A percentile compares a stretch with the other conserved stretches of the same genome.
Conservation (phyloP, 2,329 filamentous ascomycete species). For the Botryotinia convoluta region DNA sequence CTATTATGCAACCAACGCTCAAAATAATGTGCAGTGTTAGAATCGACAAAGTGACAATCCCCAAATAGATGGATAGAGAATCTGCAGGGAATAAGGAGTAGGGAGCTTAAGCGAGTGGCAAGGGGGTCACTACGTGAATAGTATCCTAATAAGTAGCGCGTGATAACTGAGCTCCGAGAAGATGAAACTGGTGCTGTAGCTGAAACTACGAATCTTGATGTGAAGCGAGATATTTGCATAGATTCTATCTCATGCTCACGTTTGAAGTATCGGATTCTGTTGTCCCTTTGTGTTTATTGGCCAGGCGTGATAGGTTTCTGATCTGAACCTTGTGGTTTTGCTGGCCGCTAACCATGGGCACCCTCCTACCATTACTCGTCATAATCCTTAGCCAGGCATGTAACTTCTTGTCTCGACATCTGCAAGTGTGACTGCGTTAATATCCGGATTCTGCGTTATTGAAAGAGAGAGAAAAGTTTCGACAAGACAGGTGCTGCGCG, state of each 20-base stretch:
- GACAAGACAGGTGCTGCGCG: no score
- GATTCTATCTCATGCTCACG: fast-evolving
- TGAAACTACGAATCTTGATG: neutral
- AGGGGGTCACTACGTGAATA: neutral
- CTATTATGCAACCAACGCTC: neutral
- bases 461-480: no score
- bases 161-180: neutral
- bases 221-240: neutral
- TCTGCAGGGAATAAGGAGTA: neutral
- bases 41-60: neutral
- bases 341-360: no score
- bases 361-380: no score
- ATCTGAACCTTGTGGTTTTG: no score
- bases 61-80: neutral
- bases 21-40: neutral
- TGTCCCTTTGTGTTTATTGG: neutral
- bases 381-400: fast-evolving
- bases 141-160: neutral
- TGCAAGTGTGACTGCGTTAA: no score
- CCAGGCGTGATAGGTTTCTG: no score
- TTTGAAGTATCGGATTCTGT: neutral
- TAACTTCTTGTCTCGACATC: no score
- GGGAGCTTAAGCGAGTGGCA: neutral
- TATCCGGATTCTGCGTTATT: no score
- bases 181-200: neutral